Conservation (phyloP, 345 rosid species). For the Triadica sebifera region DNA sequence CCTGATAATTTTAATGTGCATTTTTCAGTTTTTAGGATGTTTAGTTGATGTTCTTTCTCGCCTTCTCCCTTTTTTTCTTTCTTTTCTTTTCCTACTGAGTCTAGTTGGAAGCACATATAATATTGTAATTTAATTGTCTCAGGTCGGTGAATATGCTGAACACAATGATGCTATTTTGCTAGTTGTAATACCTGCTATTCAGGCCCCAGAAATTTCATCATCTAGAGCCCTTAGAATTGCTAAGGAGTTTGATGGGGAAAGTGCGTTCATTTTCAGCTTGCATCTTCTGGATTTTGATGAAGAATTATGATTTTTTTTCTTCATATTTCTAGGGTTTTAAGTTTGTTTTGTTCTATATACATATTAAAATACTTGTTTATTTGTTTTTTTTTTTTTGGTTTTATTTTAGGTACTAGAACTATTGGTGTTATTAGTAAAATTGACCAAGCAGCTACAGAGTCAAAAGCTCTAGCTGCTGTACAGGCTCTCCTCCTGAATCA, state of each 20-base stretch:
- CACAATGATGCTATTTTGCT: slow-evolving; percentile 90
- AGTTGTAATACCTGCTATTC: slow-evolving; percentile 84
- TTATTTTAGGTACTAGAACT: slow-evolving; percentile 82
- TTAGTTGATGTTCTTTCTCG: not conserved
- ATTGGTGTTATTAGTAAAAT: slow-evolving; percentile 85
- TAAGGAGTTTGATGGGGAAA: slow-evolving; percentile 86
- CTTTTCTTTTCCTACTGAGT: not conserved
- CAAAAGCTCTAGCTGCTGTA: slow-evolving; percentile 95
- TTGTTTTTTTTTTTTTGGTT: not conserved
- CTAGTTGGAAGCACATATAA: slow-evolving; percentile 15
- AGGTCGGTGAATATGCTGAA: slow-evolving; percentile 75
- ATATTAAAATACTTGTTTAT: not conserved
- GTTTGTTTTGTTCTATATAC: not conserved
- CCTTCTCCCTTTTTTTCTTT: not conserved
- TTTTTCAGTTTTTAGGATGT: not conserved
- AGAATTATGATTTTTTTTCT: not conserved
- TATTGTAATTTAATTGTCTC: slow-evolving; percentile 22
- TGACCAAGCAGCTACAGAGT: slow-evolving; percentile 87
- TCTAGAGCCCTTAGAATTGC: slow-evolving; percentile 85
- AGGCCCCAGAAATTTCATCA: slow-evolving; percentile 90
- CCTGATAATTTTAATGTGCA: not conserved
- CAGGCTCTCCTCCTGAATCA: slow-evolving; percentile 85
- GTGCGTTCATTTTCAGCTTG: slow-evolving; percentile 40
- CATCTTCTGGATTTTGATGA: not conserved
- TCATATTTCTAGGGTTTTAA: slow-evolving; percentile 2